Evolutionary conservation across 345 rosid genomes (phyloP).

Genomic region (Hibiscus mutabilis): DNA sequence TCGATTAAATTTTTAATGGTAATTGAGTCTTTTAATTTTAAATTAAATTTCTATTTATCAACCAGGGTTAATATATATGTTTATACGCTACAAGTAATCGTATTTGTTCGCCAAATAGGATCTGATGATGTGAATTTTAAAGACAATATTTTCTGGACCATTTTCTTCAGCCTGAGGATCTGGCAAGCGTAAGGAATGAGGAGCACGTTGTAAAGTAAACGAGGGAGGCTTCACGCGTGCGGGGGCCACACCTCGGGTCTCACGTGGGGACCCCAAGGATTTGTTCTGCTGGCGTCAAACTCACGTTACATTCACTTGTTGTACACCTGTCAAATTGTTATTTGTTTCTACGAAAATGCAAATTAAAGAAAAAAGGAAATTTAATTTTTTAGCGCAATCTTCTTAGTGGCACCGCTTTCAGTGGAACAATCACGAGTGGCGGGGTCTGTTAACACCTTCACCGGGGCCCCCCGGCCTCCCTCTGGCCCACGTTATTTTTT

Average conservation of each 20-base stretch:
- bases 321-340: slow-evolving; percentile 5
- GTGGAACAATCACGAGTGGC: slow-evolving; percentile 37
- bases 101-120: neutral
- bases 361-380: neutral
- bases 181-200: neutral
- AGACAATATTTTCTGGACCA: neutral
- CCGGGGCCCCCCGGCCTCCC: slow-evolving; percentile 8
- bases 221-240: slow-evolving; percentile 27
- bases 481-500: too few species aligned
- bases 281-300: slow-evolving; percentile 34
- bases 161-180: too few species aligned
- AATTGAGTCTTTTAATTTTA: too few species aligned
- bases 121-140: neutral
- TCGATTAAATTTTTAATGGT: too few species aligned
- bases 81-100: neutral
- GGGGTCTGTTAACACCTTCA: slow-evolving; percentile 34
- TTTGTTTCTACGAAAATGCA: neutral
- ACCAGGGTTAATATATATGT: too few species aligned
- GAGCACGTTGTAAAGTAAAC: slow-evolving; percentile 23
- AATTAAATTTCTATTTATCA: too few species aligned
- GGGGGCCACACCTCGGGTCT: slow-evolving; percentile 26
- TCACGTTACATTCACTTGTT: slow-evolving; percentile 10
- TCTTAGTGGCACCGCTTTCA: slow-evolving; percentile 21
- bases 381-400: neutral
- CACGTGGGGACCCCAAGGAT: slow-evolving; percentile 18